Evolutionary conservation across 352 stramenopile species (phyloP), one percentile per base, ranked within the genome.

Genomic region (Blastocystis sp.): DNA sequence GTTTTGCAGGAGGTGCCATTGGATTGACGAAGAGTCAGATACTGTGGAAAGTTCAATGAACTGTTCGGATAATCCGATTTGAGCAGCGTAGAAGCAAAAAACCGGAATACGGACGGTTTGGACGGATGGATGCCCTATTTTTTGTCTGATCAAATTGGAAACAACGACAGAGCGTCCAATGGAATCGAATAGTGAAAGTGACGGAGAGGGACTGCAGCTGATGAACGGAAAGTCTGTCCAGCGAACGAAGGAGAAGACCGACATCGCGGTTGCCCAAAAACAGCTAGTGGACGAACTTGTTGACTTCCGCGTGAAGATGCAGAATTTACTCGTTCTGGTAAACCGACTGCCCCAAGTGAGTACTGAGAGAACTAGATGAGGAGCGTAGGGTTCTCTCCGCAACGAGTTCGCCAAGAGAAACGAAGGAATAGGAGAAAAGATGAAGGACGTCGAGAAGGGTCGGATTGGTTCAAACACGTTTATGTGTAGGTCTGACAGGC

Each of bases 281-380:
- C 69, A 61, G 18, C 29, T 81, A 16, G 29, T 81, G 44, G 69
- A 81, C 27, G 69, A 81, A 42, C 38, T 81, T 14, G 46, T 81
- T 24, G 69, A 81, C 8, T 40, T 81, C 34, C 42, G 69, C 16
- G 69, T 81, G 0, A 81, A 81, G 27, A 81, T 81, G 69, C 69
- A 81, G 51, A 64, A 29, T 9, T 24, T 81, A 21, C 69, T 81
- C 32, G 48, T 81, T 46, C 21, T 81, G 40, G 36, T 61, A n/a
- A 81, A 81, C 29, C 44, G 48, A 21, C 51, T 81, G 1, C 69
- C 69, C 18, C 69, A 81, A 32, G 69, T 81, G 4, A 9, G 38
- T 46, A 16, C 1, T 46, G 32, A 24, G 4, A 73, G 61, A 36
- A 36, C 0, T 53, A 49, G 40, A 32, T 73, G 8, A 14, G 38